Conservation (phyloP, 768 basidiomycete genomes). For the Pleurotus giganteus region DNA sequence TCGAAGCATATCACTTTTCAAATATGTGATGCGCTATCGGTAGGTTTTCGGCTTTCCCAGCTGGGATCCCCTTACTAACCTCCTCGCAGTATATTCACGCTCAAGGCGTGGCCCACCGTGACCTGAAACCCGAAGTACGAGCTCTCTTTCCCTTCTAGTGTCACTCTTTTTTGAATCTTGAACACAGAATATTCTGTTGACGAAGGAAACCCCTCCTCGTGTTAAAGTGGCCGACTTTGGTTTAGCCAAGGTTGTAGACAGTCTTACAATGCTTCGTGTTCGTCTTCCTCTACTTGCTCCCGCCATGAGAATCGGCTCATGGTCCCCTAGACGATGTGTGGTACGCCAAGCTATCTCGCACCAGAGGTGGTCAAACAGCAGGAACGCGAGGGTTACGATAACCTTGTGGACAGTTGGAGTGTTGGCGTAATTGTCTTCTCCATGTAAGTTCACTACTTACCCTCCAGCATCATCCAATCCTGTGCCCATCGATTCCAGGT, state of each 20-base stretch:
- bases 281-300: slow-evolving; percentile 18
- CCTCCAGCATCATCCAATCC: slow-evolving; percentile 2
- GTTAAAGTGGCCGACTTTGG: slow-evolving; percentile 97
- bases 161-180: neutral
- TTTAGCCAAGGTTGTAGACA: slow-evolving; percentile 88
- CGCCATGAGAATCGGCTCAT: neutral
- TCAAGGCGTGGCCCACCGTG: slow-evolving; percentile 85
- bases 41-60: slow-evolving; percentile 30
- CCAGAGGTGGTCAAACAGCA: slow-evolving; percentile 83
- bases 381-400: slow-evolving; percentile 72
- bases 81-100: slow-evolving; percentile 59
- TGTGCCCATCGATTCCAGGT: slow-evolving; percentile 39
- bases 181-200: slow-evolving; percentile 78
- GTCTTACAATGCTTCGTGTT: slow-evolving; percentile 73
- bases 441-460: slow-evolving; percentile 51
- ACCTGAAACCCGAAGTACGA: slow-evolving; percentile 82
- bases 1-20: slow-evolving; percentile 74
- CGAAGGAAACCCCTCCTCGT: slow-evolving; percentile 58
- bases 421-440: slow-evolving; percentile 93
- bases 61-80: neutral
- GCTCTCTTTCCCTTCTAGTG: slow-evolving; percentile 14
- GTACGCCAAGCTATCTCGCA: slow-evolving; percentile 92
- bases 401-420: slow-evolving; percentile 94
- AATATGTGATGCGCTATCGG: slow-evolving; percentile 77
- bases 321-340: slow-evolving; percentile 79